These are phyloP conservation scores for Ganoderma leucocontextum DNA, from an alignment of 1,284 basidiomycete species.

Conservation along the genomic window DNA sequence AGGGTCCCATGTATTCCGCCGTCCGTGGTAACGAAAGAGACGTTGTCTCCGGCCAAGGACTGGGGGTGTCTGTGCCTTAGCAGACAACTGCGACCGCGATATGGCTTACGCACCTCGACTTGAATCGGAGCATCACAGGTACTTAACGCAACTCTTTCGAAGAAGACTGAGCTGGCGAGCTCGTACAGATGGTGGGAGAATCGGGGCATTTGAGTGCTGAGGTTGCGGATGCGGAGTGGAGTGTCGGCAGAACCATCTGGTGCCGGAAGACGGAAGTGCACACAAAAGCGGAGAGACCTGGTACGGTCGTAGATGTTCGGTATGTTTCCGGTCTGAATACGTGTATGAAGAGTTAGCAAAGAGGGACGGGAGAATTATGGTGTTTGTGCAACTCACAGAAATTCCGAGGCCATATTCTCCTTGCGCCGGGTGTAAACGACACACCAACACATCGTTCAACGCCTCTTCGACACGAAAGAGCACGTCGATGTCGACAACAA, in stretches of 20 bases:
- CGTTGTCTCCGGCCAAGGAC: constrained; percentile 9
- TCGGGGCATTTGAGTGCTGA: constrained; percentile 36
- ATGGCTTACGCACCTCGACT: constrained; percentile 26
- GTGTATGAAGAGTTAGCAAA: not conserved
- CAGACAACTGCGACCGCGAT: no score
- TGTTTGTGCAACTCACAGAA: not conserved
- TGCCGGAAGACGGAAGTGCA: constrained; percentile 36
- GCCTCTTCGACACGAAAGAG: constrained; percentile 31
- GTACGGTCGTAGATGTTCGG: not conserved
- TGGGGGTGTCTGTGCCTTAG: not conserved
- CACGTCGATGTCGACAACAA: constrained; percentile 34
- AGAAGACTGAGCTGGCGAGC: constrained; percentile 27
- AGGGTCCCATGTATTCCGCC: constrained; percentile 6
- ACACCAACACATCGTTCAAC: constrained; percentile 34
- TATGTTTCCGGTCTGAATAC: not conserved
- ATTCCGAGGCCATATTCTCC: constrained; percentile 13
- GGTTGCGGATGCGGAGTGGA: constrained; percentile 24
- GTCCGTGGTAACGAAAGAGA: constrained; percentile 8
- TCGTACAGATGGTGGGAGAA: constrained; percentile 36
- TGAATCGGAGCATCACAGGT: constrained; percentile 32
- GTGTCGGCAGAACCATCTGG: constrained; percentile 9
- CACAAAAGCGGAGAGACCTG: constrained; percentile 21
- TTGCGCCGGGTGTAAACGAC: not conserved
- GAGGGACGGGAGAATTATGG: no score
- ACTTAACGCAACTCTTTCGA: constrained; percentile 28